Conservation (phyloP, 495 filamentous ascomycete species). For the Halenospora varia region DNA sequence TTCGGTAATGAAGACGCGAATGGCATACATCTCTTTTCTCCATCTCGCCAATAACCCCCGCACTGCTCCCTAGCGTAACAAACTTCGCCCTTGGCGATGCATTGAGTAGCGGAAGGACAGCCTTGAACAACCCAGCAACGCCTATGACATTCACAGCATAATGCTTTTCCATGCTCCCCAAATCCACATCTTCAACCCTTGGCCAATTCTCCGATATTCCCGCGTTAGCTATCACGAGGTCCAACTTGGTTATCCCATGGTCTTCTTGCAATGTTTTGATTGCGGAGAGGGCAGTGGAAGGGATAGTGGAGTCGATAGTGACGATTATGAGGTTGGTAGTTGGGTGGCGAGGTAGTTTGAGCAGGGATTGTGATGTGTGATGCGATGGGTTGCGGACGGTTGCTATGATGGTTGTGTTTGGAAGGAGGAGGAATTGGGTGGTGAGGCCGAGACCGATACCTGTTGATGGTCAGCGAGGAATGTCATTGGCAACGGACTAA, state of each 20-base stretch:
- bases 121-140: constrained; percentile 30
- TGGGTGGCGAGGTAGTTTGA: constrained; percentile 27
- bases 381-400: constrained; percentile 33
- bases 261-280: constrained; percentile 25
- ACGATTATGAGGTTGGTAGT: constrained; percentile 30
- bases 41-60: constrained; percentile 24
- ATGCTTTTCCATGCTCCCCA: constrained; percentile 28
- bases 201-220: constrained; percentile 29
- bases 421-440: constrained; percentile 34
- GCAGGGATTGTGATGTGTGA: constrained; percentile 22
- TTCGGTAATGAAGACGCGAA: too few relatives aligned
- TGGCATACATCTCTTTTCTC: too few relatives aligned
- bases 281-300: constrained; percentile 23
- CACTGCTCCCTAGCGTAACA: constrained; percentile 31
- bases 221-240: constrained; percentile 49
- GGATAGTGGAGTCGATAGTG: constrained; percentile 37
- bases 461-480: too few relatives aligned
- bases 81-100: constrained; percentile 32
- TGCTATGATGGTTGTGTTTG: constrained; percentile 43
- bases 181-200: constrained; percentile 27
- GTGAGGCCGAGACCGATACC: constrained; percentile 42
- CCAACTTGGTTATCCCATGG: constrained; percentile 34
- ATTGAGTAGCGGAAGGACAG: constrained; percentile 24
- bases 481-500: too few relatives aligned
- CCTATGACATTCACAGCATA: constrained; percentile 24